Evolutionary conservation across 2,329 filamentous ascomycete genomes (phyloP), one percentile per base, ranked within the genome.

Genomic region (Bipolaris victoriae): DNA sequence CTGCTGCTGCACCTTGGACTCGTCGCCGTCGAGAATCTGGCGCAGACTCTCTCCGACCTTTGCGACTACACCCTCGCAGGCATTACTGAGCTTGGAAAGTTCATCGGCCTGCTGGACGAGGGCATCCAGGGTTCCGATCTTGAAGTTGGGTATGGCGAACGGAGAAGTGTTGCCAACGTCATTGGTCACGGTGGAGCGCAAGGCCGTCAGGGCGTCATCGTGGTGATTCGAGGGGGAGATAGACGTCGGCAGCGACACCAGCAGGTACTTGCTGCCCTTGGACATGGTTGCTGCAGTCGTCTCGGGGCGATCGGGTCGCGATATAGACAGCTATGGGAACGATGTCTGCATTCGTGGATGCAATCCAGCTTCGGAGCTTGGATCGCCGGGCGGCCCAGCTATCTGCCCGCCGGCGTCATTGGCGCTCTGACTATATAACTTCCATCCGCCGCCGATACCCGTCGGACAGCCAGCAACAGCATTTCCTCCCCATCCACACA

Each of bases 51-150:
- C 92, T 65, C 88, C 88, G 36, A 98, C 91, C 80, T 97, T 98
- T 67, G 84, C 84, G 37, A 96, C 93, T 6, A 97, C 91, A 51
- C 83, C 86, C 77, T 93, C 87, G 76, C 92, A 97, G 35, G 86
- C 84, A 35, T 83, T 77, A 66, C 96, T 91, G 49, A 98, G 87
- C 86, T 97, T 98, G 57, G 88, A 85, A 52, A 99, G 83, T 73
- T 98, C 95, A 73, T 99, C 95, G 55, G 95, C 95, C 78, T 99
- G 94, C 79, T 97, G 91, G 43, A 99, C 92, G 56, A 99, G 84
- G 37, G 90, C 92, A 80, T 99, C 95, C 36, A 99, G 84, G 0
- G 95, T 97, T 57, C 95, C 95, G 76, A 99, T 96, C 82, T 98
- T 99, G 85, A 99, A 97, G 64, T 92, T 89, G 18, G 95, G 95